Evolutionary conservation across 2,329 filamentous ascomycete genomes (phyloP).

Genomic region (Dothidotthia symphoricarpi): DNA sequence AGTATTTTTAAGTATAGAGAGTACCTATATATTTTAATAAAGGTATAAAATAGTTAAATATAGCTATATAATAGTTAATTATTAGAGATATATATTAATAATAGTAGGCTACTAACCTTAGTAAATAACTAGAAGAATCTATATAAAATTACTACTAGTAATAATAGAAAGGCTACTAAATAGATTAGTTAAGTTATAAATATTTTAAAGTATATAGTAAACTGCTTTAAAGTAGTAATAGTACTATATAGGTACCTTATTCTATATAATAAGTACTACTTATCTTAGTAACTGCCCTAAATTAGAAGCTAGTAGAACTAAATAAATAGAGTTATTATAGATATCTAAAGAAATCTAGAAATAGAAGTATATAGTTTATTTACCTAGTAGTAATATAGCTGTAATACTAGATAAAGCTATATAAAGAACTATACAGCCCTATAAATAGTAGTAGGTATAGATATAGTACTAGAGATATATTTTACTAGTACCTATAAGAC

Average conservation of each 20-base stretch:
- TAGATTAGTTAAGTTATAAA: background rate
- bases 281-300: background rate
- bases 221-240: no score
- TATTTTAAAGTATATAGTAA: background rate
- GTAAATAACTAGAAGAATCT: background rate
- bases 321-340: constrained; percentile 1
- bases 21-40: no score
- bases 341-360: background rate
- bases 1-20: no score
- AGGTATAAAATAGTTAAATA: no score
- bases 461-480: no score
- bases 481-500: no score
- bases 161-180: background rate
- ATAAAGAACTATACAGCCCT: background rate
- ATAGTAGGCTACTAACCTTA: no score
- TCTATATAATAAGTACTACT: background rate
- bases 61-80: no score
- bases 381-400: background rate
- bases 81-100: no score
- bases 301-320: constrained; percentile 2
- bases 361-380: background rate
- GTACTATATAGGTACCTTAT: background rate
- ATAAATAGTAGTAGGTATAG: background rate
- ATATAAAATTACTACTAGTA: background rate
- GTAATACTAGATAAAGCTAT: background rate